A percentile compares a stretch with the other conserved stretches of the same genome.
Conservation (phyloP, 371 early-diverging fungal species). For the Apophysomyces trapeziformis region DNA sequence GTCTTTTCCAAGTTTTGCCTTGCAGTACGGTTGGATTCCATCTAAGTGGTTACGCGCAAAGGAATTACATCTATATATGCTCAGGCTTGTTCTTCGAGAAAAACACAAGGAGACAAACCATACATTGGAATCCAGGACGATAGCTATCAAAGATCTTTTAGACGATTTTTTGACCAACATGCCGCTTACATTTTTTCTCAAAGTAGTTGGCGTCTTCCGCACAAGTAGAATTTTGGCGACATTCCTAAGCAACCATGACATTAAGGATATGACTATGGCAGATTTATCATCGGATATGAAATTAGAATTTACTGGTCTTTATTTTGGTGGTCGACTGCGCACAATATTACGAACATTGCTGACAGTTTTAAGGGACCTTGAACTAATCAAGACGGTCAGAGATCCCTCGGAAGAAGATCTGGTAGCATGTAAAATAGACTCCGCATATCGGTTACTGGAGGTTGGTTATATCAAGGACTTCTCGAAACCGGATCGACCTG, state of each 20-base stretch:
- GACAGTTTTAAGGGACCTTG: slow-evolving; percentile 18
- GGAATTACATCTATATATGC: slow-evolving; percentile 23
- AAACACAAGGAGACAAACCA: not conserved
- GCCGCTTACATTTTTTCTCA: slow-evolving; percentile 19
- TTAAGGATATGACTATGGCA: slow-evolving; percentile 11
- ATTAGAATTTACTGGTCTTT: slow-evolving; percentile 7
- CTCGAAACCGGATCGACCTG: slow-evolving; percentile 13
- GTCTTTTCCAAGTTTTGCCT: slow-evolving; percentile 20
- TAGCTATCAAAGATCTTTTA: not conserved
- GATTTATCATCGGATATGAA: slow-evolving; percentile 14
- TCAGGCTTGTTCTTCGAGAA: slow-evolving; percentile 1
- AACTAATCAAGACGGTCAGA: slow-evolving; percentile 12
- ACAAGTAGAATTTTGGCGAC: slow-evolving; percentile 12
- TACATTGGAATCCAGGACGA: not conserved
- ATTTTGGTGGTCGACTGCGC: slow-evolving; percentile 15
- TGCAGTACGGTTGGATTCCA: slow-evolving; percentile 27
- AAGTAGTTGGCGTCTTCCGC: slow-evolving; percentile 20
- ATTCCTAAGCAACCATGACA: slow-evolving; percentile 14
- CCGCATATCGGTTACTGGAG: not conserved
- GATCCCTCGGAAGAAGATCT: not conserved
- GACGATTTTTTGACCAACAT: slow-evolving; percentile 13
- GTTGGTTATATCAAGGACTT: slow-evolving; percentile 19
- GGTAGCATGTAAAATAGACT: not conserved
- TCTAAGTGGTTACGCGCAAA: slow-evolving; percentile 30
- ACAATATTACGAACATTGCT: slow-evolving; percentile 8